Base-by-base conservation (phyloP, 2,329 filamentous ascomycete genomes). In the Hortaea sp. region DNA sequence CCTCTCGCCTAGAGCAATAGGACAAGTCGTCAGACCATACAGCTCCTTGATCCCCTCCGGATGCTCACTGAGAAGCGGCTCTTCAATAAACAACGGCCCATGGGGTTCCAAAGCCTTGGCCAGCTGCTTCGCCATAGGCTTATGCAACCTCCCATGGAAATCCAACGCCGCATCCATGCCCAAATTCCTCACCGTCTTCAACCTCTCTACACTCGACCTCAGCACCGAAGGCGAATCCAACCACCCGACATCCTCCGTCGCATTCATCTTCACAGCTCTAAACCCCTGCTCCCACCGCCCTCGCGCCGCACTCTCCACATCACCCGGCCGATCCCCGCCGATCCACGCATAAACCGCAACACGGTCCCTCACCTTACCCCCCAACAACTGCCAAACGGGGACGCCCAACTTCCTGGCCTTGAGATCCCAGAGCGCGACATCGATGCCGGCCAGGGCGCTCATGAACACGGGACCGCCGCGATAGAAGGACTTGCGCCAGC, bases 41-140 rank as follows among this genome's bases (percentile, higher is more conserved):
- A 85, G 67, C 39, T 77, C 73, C 54, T 78, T 82, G 57, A 86
- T 79, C 1, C 73, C 81, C 44, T 80, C 81, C 0, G 74, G 69
- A 34, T 88, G 81, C 57, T 88, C 84, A 1, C 77, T 82, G 0
- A 88, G 71, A 1, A 87, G 66, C 0, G 83, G 83, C 53, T 88
- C 84, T 59, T 88, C 84, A 39, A 88, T 80, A 61, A 88, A 88
- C n/a, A 88, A 67, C 0, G 84, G 84, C 1, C 72, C 71, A 53
- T 85, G 74, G 0, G 82, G 82, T 50, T 83, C 82, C 0, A 88
- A 71, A 0, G 75, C 71, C 47, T 75, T 75, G 1, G 81, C 82
- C 2, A 89, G 73, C 54, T 88, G 84, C 54, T 85, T 86, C 0
- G 84, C 84, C 83, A 88, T 88, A n/a, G 83, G 81, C 50, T 82